Conservation (phyloP, 1,139 yeast genomes). For the Geotrichum histeridarum region DNA sequence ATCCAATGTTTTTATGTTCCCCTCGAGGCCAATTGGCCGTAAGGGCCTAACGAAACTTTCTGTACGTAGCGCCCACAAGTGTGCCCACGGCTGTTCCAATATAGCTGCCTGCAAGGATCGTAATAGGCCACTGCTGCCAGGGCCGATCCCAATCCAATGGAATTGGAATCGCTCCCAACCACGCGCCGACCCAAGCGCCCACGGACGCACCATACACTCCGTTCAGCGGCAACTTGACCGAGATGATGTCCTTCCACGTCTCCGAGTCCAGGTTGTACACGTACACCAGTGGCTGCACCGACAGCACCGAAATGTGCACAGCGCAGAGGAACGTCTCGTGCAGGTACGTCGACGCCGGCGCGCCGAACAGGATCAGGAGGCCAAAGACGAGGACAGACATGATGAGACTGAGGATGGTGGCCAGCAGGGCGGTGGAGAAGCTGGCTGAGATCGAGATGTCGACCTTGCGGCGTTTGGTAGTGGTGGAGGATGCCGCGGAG, state of each 20-base stretch:
- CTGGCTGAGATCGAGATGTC: constrained; percentile 18
- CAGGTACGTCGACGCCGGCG: constrained; percentile 60
- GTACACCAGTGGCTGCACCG: constrained; percentile 60
- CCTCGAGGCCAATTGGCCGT: not conserved
- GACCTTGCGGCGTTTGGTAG: constrained; percentile 19
- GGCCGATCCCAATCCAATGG: constrained; percentile 97
- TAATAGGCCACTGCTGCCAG: constrained; percentile 98
- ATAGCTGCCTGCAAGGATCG: constrained; percentile 76
- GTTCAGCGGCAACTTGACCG: constrained; percentile 34
- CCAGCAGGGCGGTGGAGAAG: constrained; percentile 29
- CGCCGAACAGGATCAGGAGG: constrained; percentile 69
- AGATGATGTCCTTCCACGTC: constrained; percentile 42
- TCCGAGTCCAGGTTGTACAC: constrained; percentile 54
- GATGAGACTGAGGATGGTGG: constrained; percentile 39
- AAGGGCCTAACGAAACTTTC: constrained; percentile 11
- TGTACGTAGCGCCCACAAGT: constrained; percentile 28
- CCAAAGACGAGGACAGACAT: constrained; percentile 51
- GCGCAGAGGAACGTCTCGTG: constrained; percentile 62
- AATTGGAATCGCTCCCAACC: constrained; percentile 91
- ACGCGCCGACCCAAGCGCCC: constrained; percentile 65
- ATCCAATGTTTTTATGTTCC: not conserved
- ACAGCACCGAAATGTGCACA: constrained; percentile 57
- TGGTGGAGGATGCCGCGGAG: not conserved
- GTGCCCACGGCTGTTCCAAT: constrained; percentile 62
- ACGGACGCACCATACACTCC: constrained; percentile 41